Evolutionary conservation across 331 rosid species (phyloP), one percentile per base, ranked within the genome.

Genomic region (Arachis monticola): DNA sequence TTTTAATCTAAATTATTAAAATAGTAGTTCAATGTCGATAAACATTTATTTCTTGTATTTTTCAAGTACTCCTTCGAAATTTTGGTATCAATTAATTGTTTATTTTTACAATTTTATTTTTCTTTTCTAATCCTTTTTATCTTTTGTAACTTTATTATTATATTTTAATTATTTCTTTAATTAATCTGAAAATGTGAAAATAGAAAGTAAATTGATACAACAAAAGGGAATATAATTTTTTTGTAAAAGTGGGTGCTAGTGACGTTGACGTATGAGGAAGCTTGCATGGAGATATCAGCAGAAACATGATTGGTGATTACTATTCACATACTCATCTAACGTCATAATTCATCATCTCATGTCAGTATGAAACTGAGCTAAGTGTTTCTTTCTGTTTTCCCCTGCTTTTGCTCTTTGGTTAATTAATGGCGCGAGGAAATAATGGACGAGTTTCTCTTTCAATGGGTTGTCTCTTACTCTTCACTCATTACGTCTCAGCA

Each of bases 231-330:
- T 2, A 35, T 2, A 35, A 2, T 35, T 35, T 35, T 53, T n/a
- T 32, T 8, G 40, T 27, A 10, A 66, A 64, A 56, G 73, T 60
- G 77, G 17, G 69, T 64, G 46, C 70, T 40, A n/a, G 64, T 17
- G 80, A 77, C 64, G 65, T 35, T 72, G 86, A 78, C 80, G 40
- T 13, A 8, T 74, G 81, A 57, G 38, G 76, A n/a, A 7, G 27
- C 45, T 42, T 82, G 86, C 83, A 82, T 82, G 76, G 77, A 63
- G 76, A 69, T 73, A 71, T 65, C 46, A 60, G 77, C 70, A 17
- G 65, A 40, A 27, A 10, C 74, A 82, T 77, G 56, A 82, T 85
- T 79, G 79, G 38, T 61, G 22, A 65, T 80, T 73, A 82, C 87
- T 85, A 79, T 82, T 85, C 79, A 64, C n/a, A n/a, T 53, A 12